Evolutionary conservation across 1,139 yeast genomes (phyloP).

Genomic region (Candida neerlandica): DNA sequence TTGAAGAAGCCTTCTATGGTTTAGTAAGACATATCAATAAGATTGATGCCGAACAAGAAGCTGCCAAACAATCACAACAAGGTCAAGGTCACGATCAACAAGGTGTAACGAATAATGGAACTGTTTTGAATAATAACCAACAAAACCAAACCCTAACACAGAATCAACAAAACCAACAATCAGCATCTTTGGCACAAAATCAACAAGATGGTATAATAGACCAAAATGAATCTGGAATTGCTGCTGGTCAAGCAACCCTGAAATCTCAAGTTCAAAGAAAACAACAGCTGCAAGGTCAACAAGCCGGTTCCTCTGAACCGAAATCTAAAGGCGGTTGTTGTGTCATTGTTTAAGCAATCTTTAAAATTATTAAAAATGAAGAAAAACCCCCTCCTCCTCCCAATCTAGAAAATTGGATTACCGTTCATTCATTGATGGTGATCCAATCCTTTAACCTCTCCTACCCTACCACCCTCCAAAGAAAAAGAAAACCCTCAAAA

Average conservation of each 20-base stretch:
- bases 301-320: constrained; percentile 21
- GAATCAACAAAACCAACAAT: constrained; percentile 5
- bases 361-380: no score
- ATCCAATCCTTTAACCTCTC: no score
- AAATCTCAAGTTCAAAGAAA: constrained; percentile 13
- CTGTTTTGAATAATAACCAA: constrained; percentile 6
- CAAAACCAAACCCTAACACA: no score
- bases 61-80: constrained; percentile 4
- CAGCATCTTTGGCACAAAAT: constrained; percentile 4
- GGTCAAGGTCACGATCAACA: neutral
- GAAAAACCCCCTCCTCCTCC: no score
- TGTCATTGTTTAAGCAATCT: constrained; percentile 39
- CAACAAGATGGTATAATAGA: constrained; percentile 10
- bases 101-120: constrained; percentile 9
- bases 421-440: no score
- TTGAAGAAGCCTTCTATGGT: constrained; percentile 86
- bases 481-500: no score
- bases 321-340: constrained; percentile 44
- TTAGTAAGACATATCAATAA: constrained; percentile 60
- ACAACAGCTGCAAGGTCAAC: constrained; percentile 11
- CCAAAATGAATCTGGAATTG: constrained; percentile 7
- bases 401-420: no score
- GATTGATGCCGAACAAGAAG: constrained; percentile 6
- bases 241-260: constrained; percentile 8
- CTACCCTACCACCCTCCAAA: no score